Evolutionary conservation across 2,329 filamentous ascomycete species (phyloP), one percentile per base, ranked within the genome.

Genomic region (Diaporthe citriasiana): DNA sequence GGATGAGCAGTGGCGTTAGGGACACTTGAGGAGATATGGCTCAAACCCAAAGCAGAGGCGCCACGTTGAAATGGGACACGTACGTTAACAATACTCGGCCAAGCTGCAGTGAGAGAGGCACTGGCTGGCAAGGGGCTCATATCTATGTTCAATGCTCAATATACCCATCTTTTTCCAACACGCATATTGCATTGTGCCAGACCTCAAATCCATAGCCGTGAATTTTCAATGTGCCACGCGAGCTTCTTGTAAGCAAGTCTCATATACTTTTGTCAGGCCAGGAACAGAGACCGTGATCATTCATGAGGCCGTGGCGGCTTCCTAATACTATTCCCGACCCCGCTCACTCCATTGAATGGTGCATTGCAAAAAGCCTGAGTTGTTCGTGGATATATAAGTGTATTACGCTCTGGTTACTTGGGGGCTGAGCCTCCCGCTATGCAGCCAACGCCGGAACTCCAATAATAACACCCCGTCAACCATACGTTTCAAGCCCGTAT

Each of bases 381-480:
- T 53, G 9, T 51, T 40, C 13, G 35, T 40, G 30, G 70, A 47
- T 57, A 22, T 33, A 47, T 75, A 40, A n/a, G n/a, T n/a, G n/a
- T 68, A 68, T 68, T 53, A 53, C 33, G 30, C n/a, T 38, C 47
- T 53, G 15, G 25, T 56, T 56, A 53, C 66, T 38, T 68, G n/a
- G 42, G 22, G 56, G 47, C 45, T 75, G 56, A 60, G 33, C 55
- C 38, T 68, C 51, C 55, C 73, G 65, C 71, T 74, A 73, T 77
- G 73, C 73, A 57, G 22, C 50, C 22, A 72, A 74, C 70, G 57
- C 71, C 73, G 33, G 40, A 75, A 75, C 65, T 75, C 73, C 73
- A 27, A 6, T 63, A 42, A 45, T 3, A 10, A 63, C 10, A 69
- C 7, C 51, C 38, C 25, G 38, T 38, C 66, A 47, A 19, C 25